Base-by-base conservation (phyloP, 2,329 filamentous ascomycete species). In the Davidsoniella neocaledoniae region DNA sequence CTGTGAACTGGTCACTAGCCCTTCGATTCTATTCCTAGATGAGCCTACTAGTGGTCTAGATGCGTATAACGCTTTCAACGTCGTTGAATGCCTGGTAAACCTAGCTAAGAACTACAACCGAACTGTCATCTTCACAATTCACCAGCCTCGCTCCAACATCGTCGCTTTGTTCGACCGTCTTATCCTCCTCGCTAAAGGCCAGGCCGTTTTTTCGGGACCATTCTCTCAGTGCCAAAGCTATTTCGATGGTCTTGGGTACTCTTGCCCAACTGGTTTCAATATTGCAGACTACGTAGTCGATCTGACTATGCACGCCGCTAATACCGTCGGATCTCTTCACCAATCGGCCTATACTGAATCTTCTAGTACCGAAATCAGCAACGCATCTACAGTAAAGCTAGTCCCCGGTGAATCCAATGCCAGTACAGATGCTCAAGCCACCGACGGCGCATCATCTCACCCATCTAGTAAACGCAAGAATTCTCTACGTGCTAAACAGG, bases 251-350 rank as follows among this genome's bases (percentile, higher is more conserved):
- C 81, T 94, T 54, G 93, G 91, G 41, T 98, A 95, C 63, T 72
- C 83, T 45, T 98, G 93, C 60, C 91, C 91, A 9, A 83, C 88
- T 21, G 93, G 93, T 2, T 98, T 96, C 74, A 98, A 98, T 60
- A 96, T 98, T 64, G 91, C 91, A 3, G 91, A 98, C 63, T 98
- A 95, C 60, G 76, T 98, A 4, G 88, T 98, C 26, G 91, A 98
- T 62, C 72, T 98, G 39, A 96, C 91, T 0, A 96, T 98, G 90
- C 91, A 98, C 62, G 88, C 87, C 21, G 77, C 84, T 52, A 71
- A 73, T 42, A 74, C 70, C 17, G 68, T 73, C 5, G 66, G 76
- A 2, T 33, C 61, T 23, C 74, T 81, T 33, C 76, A 81, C 50
- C 75, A 74, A 12, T 63, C 68, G 8, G 53, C 71, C 37, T 33